Base-by-base conservation (phyloP, 257 asterid species). In the Scutellaria barbata region DNA sequence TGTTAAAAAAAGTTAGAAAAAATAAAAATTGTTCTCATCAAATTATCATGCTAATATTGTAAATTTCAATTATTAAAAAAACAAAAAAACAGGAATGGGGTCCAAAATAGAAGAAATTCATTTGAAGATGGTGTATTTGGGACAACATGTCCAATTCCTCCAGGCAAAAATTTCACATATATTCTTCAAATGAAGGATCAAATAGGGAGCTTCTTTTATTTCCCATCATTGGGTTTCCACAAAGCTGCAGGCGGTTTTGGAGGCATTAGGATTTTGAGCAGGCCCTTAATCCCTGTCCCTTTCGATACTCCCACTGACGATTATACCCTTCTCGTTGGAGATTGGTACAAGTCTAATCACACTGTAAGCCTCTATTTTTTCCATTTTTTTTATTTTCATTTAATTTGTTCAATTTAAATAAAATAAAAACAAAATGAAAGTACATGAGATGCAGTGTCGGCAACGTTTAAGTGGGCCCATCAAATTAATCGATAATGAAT, bases 291-390 rank as follows among this genome's bases (percentile, higher is more conserved):
- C 69, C 88, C 83, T 0, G 88, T 87, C 73, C 92, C 92, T 0
- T 78, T 87, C 30, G 77, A 66, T 10, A 80, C 81, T 4, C 89
- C 89, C 0, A 35, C 87, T 8, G 92, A 78, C 8, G 92, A 87
- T 68, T 81, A 22, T 61, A 73, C 78, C 11, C 66, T 78, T 67
- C 74, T 87, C 8, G 70, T 87, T 18, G 92, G 92, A 63, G 92
- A 87, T 80, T 87, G 92, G 92, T 87, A 85, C 87, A 87, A 77
- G 63, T n/a, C 72, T 35, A 85, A 87, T 77, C 92, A 87, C 84
- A 87, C 88, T 18, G 92, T 87, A 84, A 70, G 87, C 53, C 10
- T 10, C 39, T n/a, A n/a, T 0, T 1, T 22, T 41, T 7, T 35
- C 5, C 14, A 2, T 17, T 30, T n/a, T 35, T 20, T 22, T 22